These are phyloP conservation scores for Aspergillus hancockii DNA, from an alignment of 495 filamentous ascomycete species.

Conservation along the genomic window DNA sequence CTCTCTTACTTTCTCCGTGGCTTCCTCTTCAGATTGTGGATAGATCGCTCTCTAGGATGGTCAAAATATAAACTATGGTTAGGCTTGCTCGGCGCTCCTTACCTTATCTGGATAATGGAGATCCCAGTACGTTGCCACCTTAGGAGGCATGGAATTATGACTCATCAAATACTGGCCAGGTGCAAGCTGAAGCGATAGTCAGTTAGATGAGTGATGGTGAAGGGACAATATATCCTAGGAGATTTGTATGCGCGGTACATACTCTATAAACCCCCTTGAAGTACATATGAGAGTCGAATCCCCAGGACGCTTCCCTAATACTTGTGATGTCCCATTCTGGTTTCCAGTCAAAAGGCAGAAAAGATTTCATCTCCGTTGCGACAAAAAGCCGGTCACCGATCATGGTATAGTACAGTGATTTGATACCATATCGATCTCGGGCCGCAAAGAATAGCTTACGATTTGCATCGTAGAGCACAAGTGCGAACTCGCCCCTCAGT, in stretches of 20 bases:
- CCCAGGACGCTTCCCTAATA: constrained; percentile 39
- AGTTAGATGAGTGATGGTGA: neutral
- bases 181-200: constrained; percentile 12
- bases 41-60: constrained; percentile 15
- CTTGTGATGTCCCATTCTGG: constrained; percentile 50
- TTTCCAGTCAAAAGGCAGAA: constrained; percentile 46
- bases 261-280: constrained; percentile 45
- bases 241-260: constrained; percentile 3
- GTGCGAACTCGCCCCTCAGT: constrained; percentile 53
- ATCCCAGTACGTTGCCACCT: constrained; percentile 47
- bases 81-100: neutral
- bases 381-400: constrained; percentile 35
- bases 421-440: constrained; percentile 55
- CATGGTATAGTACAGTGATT: constrained; percentile 52
- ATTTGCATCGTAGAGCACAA: constrained; percentile 47
- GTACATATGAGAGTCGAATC: constrained; percentile 38
- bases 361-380: constrained; percentile 47
- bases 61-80: neutral
- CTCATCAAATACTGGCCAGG: constrained; percentile 25
- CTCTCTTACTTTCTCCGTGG: constrained; percentile 45
- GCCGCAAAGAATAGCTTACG: constrained; percentile 41
- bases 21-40: constrained; percentile 42
- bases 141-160: constrained; percentile 19
- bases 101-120: constrained; percentile 50
- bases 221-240: constrained; percentile 17